Base-by-base conservation (phyloP, 2,329 filamentous ascomycete genomes). In the Fusarium pseudonygamai region DNA sequence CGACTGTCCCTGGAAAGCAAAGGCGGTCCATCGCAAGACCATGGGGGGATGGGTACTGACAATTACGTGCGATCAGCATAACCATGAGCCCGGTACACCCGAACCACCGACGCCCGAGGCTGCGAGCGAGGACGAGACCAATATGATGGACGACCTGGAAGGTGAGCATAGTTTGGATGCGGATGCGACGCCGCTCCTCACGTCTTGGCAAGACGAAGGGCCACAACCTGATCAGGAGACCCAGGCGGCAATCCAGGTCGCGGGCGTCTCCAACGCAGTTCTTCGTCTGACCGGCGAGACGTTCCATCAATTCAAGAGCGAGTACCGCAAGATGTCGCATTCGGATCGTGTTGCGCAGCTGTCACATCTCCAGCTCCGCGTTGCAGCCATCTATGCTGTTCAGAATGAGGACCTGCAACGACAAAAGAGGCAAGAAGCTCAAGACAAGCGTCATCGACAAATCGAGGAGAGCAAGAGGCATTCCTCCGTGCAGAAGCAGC, bases 11-110 rank as follows among this genome's bases (percentile, higher is more conserved):
- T 85, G 84, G 84, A 84, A 84, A 68, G 84, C 83, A 36, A 85
- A 85, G 67, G 83, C 83, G 2, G 84, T 85, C 13, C 80, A 84
- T 58, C 82, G 83, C 14, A 85, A 85, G 77, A 79, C 81, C 16
- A 79, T 83, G 63, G 83, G 83, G 9, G 84, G 83, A 42, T 85
- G 84, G 84, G 81, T 84, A n/a, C 69, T 85, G 71, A 85, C 83
- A 6, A 79, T 85, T 43, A 81, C 80, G 47, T 85, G 84, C 73
- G 81, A 85, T 64, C 79, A 83, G 70, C 84, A 85, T 71, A 85
- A 85, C 67, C 84, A 85, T 68, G 83, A 84, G 68, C 82, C 84
- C 4, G 81, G 83, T 24, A 85, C 84, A 14, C 84, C 84, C 34
- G 84, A 85, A 62, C 83, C 82, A 32, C 82, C 82, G 9, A 82